Base-by-base conservation (phyloP, 495 filamentous ascomycete genomes). In the Melanomma pulvis-pyrius region DNA sequence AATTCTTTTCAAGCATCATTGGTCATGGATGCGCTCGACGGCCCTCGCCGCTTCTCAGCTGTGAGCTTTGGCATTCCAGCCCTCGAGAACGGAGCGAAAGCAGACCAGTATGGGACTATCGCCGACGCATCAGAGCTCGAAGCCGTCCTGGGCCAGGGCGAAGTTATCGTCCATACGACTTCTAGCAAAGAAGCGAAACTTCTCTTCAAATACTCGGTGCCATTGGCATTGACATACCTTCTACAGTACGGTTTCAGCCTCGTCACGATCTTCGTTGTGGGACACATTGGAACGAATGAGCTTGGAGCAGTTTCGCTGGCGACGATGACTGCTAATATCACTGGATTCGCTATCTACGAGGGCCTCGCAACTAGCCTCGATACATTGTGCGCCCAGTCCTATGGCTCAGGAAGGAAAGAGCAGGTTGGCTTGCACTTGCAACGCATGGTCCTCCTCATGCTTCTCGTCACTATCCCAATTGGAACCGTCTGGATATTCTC, bases 351-450 rank as follows among this genome's bases (percentile, higher is more conserved):
- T 13, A 50, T 74, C 22, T 74, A 34, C 44, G 63, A 73, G 50
- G 71, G 73, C 25, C 44, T 74, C n/a, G 68, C 73, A 7, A 74
- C 73, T 0, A 50, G 41, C n/a, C 51, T 74, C 1, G 73, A 75
- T 52, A 75, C 73, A 0, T 46, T 75, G 13, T 74, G 72, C 59
- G 60, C 73, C 11, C 73, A 75, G 49, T 72, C 71, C 17, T 75
- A 75, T 52, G 73, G 73, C 24, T 59, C 64, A 22, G 72, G 71
- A 19, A 52, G 61, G 4, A 59, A 62, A 46, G 53, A 67, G 44
- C 59, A 63, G 15, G 69, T 75, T 34, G 72, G 73, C 0, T 21
- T 75, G 58, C 64, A 73, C 52, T 17, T 67, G 13, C 71, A 72
- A 24, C 64, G 72, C 13, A 71, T 74, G 64, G 47, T 69, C 9